Evolutionary conservation across 2,329 filamentous ascomycete species (phyloP).

Genomic region (Botrytis hyacinthi): DNA sequence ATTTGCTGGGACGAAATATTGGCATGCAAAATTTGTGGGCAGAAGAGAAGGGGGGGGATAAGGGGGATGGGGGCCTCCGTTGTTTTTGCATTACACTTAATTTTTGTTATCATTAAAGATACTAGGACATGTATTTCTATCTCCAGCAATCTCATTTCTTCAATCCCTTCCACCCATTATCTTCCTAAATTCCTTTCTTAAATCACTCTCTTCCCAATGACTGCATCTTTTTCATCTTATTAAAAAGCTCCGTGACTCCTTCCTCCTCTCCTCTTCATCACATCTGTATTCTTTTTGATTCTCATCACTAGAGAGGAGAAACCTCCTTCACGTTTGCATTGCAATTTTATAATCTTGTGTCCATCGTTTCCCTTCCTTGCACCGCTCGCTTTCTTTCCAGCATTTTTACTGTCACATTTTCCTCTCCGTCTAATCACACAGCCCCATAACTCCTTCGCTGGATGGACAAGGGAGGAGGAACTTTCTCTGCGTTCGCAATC

Average conservation of each 20-base stretch:
- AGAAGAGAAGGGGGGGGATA: too few species aligned
- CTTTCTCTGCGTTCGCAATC: too few species aligned
- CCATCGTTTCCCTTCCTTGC: too few species aligned
- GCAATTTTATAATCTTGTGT: rapidly evolving
- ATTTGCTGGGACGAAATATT: too few species aligned
- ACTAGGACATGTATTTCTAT: background rate
- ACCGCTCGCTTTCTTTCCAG: too few species aligned
- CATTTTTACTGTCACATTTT: too few species aligned
- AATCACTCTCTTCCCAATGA: background rate
- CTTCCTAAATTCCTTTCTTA: background rate
- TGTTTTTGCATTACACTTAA: rapidly evolving
- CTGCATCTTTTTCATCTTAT: background rate
- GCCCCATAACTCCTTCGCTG: rapidly evolving
- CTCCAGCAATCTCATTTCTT: background rate
- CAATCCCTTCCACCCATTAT: background rate
- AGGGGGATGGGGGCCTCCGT: too few species aligned
- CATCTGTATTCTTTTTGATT: rapidly evolving
- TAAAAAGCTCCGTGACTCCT: rapidly evolving
- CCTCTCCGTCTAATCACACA: too few species aligned
- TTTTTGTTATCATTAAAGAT: background rate
- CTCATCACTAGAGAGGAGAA: rapidly evolving
- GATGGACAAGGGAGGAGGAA: rapidly evolving
- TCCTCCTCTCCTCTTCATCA: background rate
- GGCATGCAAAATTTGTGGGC: too few species aligned
- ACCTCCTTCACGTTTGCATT: rapidly evolving